Percentiles rank a stretch among this genome's conserved stretches.
phyloP scores from a whole-genome alignment of 495 filamentous ascomycete genomes.

The Halenospora varia region DNA sequence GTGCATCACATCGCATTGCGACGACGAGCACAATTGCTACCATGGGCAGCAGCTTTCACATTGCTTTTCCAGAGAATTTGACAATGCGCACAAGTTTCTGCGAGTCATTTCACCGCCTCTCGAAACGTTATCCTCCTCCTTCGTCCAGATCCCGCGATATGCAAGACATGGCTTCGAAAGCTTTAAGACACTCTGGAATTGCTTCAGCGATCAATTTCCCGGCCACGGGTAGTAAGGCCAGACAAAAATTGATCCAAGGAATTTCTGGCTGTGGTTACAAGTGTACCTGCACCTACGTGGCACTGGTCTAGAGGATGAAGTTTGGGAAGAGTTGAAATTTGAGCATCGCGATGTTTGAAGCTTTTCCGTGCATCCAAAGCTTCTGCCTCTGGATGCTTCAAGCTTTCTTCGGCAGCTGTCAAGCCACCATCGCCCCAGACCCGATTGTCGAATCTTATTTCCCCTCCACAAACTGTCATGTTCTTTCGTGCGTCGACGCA shows the following conservation, averaged over 20 bases:
- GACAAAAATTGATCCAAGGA: neutral
- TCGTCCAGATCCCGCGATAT: too few relatives aligned
- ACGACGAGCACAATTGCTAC: too few relatives aligned
- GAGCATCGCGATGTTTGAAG: too few relatives aligned
- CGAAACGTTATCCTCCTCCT: neutral
- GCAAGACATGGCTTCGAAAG: neutral
- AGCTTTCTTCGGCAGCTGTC: neutral
- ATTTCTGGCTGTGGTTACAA: neutral
- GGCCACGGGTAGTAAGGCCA: neutral
- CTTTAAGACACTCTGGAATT: neutral
- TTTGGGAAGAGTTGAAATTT: neutral
- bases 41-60: too few relatives aligned
- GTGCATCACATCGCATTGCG: neutral
- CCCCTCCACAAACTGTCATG: neutral
- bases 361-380: neutral
- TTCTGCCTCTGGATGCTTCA: neutral
- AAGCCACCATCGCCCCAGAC: neutral
- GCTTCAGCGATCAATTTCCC: neutral
- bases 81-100: neutral
- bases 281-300: neutral
- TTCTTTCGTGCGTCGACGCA: neutral
- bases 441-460: too few relatives aligned
- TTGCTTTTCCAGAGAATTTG: too few relatives aligned
- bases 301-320: neutral
- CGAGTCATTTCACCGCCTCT: neutral